Conservation (phyloP, 495 filamentous ascomycete species). For the Xylaria telfairii region DNA sequence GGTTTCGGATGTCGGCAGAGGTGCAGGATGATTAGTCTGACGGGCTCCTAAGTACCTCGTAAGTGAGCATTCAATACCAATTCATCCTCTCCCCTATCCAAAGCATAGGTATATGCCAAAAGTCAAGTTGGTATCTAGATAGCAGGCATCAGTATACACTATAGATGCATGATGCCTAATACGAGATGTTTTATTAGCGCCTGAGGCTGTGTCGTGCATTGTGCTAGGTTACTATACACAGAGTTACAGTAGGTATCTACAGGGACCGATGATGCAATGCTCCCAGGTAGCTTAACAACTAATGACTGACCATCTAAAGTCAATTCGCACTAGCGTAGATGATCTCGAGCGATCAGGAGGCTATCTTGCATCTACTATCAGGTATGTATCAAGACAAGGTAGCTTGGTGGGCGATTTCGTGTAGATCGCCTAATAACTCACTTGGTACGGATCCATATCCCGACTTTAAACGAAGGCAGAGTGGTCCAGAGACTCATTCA, state of each 20-base stretch:
- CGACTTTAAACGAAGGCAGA: not conserved
- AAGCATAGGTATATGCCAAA: not conserved
- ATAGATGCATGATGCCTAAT: not conserved
- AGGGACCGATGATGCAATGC: not conserved
- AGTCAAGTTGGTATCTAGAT: not conserved
- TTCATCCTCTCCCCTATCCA: too few species aligned
- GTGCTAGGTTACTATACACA: not conserved
- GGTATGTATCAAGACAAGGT: not conserved
- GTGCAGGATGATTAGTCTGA: not conserved
- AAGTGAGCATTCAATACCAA: too few species aligned
- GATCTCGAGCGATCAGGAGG: not conserved
- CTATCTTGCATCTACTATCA: too few species aligned
- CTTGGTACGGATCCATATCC: not conserved
- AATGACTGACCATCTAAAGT: not conserved
- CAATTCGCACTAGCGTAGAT: not conserved
- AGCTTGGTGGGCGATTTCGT: not conserved
- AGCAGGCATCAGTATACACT: not conserved
- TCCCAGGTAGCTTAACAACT: not conserved
- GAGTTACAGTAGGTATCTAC: not conserved
- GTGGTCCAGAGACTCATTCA: not conserved
- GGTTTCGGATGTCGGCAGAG: not conserved
- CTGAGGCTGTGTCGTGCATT: slow-evolving; percentile 10
- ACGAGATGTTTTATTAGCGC: not conserved
- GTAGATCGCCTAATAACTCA: not conserved
- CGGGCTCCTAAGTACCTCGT: not conserved